Evolutionary conservation across 495 filamentous ascomycete species (phyloP).

Genomic region (Aspergillus cavernicola): DNA sequence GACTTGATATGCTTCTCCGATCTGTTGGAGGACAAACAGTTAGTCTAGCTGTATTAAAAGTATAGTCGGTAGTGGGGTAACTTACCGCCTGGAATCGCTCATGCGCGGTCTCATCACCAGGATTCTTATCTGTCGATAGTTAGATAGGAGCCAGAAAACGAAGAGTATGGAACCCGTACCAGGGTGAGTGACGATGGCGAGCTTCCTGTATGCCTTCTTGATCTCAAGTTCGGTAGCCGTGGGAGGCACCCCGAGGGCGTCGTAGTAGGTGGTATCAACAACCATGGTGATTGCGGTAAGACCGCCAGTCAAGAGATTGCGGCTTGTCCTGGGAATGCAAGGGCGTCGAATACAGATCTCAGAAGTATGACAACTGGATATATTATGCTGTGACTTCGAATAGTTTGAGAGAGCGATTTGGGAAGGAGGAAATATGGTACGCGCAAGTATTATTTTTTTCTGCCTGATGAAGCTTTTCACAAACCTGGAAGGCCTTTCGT

Average conservation of each 20-base stretch:
- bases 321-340: not conserved
- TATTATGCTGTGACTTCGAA: not conserved
- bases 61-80: not conserved
- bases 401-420: too few relatives aligned
- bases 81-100: constrained; percentile 81
- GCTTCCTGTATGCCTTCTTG: constrained; percentile 98
- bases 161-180: constrained; percentile 33
- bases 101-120: constrained; percentile 91
- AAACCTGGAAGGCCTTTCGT: constrained; percentile 20
- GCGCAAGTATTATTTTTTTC: constrained; percentile 19
- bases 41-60: not conserved
- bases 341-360: not conserved
- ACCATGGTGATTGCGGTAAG: constrained; percentile 56
- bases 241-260: constrained; percentile 81
- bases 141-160: constrained; percentile 1
- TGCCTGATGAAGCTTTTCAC: constrained; percentile 21
- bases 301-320: constrained; percentile 1
- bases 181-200: constrained; percentile 79
- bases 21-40: constrained; percentile 37
- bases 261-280: constrained; percentile 84
- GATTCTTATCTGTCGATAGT: constrained; percentile 79
- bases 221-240: constrained; percentile 93
- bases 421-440: not conserved
- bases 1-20: constrained; percentile 98
- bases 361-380: not conserved